Percentiles rank a stretch among this genome's conserved stretches.
These are phyloP conservation scores for Olyra latifolia DNA, from an alignment of 176 grass and related monocot genomes.

Conservation along the genomic window DNA sequence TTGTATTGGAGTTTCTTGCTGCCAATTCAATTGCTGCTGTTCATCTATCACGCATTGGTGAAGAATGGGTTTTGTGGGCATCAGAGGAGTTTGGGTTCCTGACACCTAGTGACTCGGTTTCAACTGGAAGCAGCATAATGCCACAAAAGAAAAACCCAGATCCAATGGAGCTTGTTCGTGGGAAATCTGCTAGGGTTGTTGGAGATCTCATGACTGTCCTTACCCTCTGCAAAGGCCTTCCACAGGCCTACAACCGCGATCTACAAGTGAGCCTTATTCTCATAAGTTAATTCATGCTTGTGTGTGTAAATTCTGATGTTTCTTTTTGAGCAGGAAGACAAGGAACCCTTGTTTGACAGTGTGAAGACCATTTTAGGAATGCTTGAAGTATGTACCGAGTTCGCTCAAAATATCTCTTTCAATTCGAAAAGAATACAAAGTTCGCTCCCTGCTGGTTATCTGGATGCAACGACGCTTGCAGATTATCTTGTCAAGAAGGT, in stretches of 20 bases:
- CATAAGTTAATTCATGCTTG: background rate
- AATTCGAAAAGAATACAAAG: conserved; percentile 80
- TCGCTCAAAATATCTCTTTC: conserved; percentile 92
- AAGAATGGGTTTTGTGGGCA: conserved; percentile 98
- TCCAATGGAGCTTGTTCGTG: conserved; percentile 95
- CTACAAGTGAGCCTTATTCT: conserved; percentile 56
- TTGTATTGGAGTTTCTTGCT: conserved; percentile 89
- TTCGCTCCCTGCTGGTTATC: conserved; percentile 82
- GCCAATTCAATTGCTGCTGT: conserved; percentile 84
- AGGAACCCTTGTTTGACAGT: conserved; percentile 93
- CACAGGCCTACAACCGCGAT: conserved; percentile 93
- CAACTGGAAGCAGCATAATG: conserved; percentile 91
- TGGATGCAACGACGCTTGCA: conserved; percentile 95
- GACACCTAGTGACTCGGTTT: conserved; percentile 69
- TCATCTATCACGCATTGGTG: conserved; percentile 94
- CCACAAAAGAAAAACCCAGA: conserved; percentile 94
- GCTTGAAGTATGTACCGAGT: conserved; percentile 92
- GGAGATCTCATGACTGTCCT: conserved; percentile 91
- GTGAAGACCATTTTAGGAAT: conserved; percentile 84
- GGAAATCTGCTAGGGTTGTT: conserved; percentile 91
- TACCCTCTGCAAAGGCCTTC: conserved; percentile 89
- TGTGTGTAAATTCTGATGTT: conserved; percentile 17
- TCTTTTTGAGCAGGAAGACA: conserved; percentile 79
- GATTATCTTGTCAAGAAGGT: conserved; percentile 99
- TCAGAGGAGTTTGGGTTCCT: conserved; percentile 98